Evolutionary conservation across 495 filamentous ascomycete genomes (phyloP).

Genomic region (Aspergillus leporis): DNA sequence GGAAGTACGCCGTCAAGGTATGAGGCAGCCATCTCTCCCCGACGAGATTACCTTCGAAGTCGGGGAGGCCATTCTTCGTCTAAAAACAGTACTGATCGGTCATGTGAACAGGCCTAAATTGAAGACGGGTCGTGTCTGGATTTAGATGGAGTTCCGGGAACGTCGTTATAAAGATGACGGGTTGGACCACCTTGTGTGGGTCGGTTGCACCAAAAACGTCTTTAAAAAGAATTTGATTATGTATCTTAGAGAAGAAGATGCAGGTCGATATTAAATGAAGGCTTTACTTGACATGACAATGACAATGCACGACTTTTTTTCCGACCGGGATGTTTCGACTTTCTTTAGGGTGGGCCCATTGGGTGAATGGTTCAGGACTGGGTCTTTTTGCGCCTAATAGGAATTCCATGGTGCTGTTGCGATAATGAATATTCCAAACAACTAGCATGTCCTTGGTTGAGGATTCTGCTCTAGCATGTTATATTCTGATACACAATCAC

Average conservation of each 20-base stretch:
- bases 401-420: not conserved
- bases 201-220: constrained; percentile 35
- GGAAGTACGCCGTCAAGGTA: constrained; percentile 99
- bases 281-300: constrained; percentile 45
- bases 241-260: constrained; percentile 48
- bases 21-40: constrained; percentile 17
- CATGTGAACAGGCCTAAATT: constrained; percentile 40
- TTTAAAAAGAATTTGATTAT: constrained; percentile 44
- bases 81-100: constrained; percentile 1
- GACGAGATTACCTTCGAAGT: not conserved
- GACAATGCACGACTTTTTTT: constrained; percentile 18
- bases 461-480: not conserved
- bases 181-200: constrained; percentile 40
- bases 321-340: not conserved
- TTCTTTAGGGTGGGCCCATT: not conserved
- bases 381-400: not conserved
- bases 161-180: constrained; percentile 36
- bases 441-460: not conserved
- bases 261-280: constrained; percentile 43
- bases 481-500: not conserved
- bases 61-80: not conserved
- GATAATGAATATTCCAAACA: not conserved
- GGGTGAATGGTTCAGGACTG: not conserved
- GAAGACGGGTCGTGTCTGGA: constrained; percentile 34
- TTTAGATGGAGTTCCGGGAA: constrained; percentile 42